Evolutionary conservation across 73 alveolate species (phyloP), one percentile per base, ranked within the genome.

Genomic region (Paramecium biaurelia): DNA sequence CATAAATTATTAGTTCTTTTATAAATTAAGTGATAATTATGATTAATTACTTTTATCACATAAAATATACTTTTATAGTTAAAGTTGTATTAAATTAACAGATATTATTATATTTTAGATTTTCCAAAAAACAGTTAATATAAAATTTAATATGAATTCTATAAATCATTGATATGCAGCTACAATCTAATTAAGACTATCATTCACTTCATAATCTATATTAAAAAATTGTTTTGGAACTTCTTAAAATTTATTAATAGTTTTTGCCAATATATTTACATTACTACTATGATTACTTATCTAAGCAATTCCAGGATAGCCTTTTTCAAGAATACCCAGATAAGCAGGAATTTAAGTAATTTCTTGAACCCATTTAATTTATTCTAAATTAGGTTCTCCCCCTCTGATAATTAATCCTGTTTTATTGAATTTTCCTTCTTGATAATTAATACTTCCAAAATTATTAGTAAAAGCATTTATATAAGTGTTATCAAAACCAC

Each of bases 401-500:
- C 63, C 63, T 34, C 63, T 72, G 4, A 72, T 18, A 2, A 72
- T 72, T 7, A 72, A 32, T 30, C 32, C 86, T 11, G 86, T 28
- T 72, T 38, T 72, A 35, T 35, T 72, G 14, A 72, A 72, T 32
- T 72, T 72, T n/a, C 63, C 86, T 15, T 34, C 34, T 21, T 72
- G 18, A 72, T 72, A 72, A 72, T 72, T 32, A 38, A 72, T 34
- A 15, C 86, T 38, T 12, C 63, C 45, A 10, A 30, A 72, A 72
- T 72, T 72, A 20, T 72, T 35, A 28, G 26, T 8, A 15, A 12
- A 72, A 3, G 86, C 24, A 35, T 38, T 38, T 8, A 72, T 26
- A 72, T 34, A 72, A 4, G 63, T 72, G 38, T 24, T 12, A 72
- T 72, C 86, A 72, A 30, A 70, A 28, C 85, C 85, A 70, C 85